Conservation (phyloP, 2,329 filamentous ascomycete genomes). For the Talaromyces sp. region DNA sequence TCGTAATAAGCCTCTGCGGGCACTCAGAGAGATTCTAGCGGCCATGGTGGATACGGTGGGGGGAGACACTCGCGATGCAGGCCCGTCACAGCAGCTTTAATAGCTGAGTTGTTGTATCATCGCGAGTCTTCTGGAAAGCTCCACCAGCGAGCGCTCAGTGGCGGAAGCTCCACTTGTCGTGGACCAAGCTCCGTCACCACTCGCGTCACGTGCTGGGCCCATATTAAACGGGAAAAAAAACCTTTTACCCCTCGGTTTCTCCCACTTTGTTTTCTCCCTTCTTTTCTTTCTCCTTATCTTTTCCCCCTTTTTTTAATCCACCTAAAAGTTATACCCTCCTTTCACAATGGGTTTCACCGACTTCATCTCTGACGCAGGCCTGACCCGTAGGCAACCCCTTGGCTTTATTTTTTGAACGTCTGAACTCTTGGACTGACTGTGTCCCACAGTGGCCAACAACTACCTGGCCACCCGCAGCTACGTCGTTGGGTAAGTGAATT, state of each 20-base stretch:
- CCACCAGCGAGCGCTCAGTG: conserved; percentile 34
- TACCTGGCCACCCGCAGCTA: conserved; percentile 68
- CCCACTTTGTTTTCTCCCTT: conserved; percentile 28
- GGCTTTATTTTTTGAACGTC: conserved; percentile 22
- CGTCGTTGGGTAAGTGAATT: conserved; percentile 71
- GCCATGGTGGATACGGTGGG: conserved; percentile 29
- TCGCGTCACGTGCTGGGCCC: conserved; percentile 34
- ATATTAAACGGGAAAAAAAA: conserved; percentile 34
- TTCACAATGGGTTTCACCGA: conserved; percentile 68
- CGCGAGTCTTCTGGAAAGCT: conserved; percentile 43
- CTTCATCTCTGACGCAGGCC: conserved; percentile 64
- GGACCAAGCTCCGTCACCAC: conserved; percentile 31
- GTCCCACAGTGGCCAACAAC: conserved; percentile 47
- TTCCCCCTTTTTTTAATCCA: conserved; percentile 16
- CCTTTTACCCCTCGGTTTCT: conserved; percentile 34
- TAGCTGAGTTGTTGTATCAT: conserved; percentile 12
- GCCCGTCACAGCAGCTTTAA: conserved; percentile 9
- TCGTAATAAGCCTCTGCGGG: conserved; percentile 34
- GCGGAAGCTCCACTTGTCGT: conserved; percentile 29
- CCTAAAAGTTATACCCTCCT: conserved; percentile 20
- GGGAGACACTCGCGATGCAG: neutral
- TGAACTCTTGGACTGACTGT: conserved; percentile 33
- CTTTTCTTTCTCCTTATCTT: conserved; percentile 12
- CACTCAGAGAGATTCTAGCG: conserved; percentile 33
- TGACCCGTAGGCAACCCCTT: conserved; percentile 55